These are phyloP conservation scores for Cucumis melo DNA, from an alignment of 306 rosid genomes.

Conservation along the genomic window DNA sequence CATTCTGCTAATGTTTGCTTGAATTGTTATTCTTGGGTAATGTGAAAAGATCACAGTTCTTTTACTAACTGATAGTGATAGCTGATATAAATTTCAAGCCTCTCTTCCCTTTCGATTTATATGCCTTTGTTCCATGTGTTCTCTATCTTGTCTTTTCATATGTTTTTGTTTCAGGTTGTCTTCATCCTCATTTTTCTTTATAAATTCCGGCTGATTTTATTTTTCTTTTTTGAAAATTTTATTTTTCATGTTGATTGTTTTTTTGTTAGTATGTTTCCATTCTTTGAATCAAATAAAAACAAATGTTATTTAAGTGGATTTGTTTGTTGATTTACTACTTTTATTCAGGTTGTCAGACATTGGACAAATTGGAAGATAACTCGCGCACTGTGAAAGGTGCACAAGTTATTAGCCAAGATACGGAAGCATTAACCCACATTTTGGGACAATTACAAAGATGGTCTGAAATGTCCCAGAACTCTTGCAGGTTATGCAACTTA, in stretches of 20 bases:
- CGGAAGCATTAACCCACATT: constrained; percentile 57
- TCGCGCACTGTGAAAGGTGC: constrained; percentile 82
- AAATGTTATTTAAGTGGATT: not conserved
- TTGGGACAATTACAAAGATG: constrained; percentile 56
- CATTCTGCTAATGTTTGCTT: not conserved
- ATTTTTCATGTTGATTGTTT: not conserved
- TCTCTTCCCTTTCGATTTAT: not conserved
- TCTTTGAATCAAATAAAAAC: not conserved
- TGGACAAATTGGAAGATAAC: constrained; percentile 64
- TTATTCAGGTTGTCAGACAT: constrained; percentile 41
- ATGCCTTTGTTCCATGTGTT: not conserved
- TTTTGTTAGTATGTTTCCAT: not conserved
- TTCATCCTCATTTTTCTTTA: not conserved
- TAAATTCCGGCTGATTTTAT: not conserved
- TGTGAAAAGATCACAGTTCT: not conserved
- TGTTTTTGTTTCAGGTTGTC: not conserved
- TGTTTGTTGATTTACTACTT: not conserved
- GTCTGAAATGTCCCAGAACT: constrained; percentile 44
- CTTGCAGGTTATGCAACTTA: constrained; percentile 33
- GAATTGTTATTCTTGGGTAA: not conserved
- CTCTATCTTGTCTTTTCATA: not conserved
- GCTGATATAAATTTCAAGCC: not conserved
- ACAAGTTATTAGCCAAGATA: constrained; percentile 60
- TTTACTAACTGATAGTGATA: not conserved
- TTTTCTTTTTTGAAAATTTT: not conserved